Evolutionary conservation across 179 eudicot species (phyloP).

Genomic region (Spinacia oleracea): DNA sequence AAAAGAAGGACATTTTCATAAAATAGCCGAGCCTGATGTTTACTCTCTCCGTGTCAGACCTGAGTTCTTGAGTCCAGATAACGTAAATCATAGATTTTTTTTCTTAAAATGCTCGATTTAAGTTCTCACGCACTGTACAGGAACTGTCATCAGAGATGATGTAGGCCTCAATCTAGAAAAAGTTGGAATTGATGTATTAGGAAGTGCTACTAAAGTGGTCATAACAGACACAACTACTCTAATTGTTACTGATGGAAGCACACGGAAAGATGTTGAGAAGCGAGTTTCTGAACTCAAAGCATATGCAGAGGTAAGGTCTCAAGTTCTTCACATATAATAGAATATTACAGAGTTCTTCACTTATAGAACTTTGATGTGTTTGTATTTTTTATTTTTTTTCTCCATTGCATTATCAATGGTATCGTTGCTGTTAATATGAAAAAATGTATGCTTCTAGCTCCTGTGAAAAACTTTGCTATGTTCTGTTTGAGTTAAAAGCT

Average conservation of each 20-base stretch:
- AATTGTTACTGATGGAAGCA: slow-evolving; percentile 79
- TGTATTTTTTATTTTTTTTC: too few relatives aligned
- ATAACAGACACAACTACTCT: slow-evolving; percentile 65
- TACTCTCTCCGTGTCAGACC: neutral
- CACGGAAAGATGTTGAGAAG: slow-evolving; percentile 57
- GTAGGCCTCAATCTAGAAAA: slow-evolving; percentile 66
- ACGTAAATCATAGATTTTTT: neutral
- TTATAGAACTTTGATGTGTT: neutral
- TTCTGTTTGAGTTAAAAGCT: neutral
- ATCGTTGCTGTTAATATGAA: neutral
- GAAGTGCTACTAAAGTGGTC: slow-evolving; percentile 72
- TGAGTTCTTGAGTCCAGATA: neutral
- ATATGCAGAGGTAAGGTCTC: slow-evolving; percentile 64
- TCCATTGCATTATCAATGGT: neutral
- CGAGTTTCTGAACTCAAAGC: slow-evolving; percentile 68
- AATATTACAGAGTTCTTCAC: neutral
- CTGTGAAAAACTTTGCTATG: neutral
- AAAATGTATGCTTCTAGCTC: neutral
- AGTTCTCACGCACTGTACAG: slow-evolving; percentile 31
- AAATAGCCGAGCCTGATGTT: neutral
- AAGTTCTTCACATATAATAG: neutral
- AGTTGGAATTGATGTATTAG: slow-evolving; percentile 68
- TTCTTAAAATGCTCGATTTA: neutral
- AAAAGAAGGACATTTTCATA: neutral
- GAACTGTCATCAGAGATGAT: slow-evolving; percentile 89